Base-by-base conservation (phyloP, 805 yeast species). In the Nakazawaea ishiwadae region DNA sequence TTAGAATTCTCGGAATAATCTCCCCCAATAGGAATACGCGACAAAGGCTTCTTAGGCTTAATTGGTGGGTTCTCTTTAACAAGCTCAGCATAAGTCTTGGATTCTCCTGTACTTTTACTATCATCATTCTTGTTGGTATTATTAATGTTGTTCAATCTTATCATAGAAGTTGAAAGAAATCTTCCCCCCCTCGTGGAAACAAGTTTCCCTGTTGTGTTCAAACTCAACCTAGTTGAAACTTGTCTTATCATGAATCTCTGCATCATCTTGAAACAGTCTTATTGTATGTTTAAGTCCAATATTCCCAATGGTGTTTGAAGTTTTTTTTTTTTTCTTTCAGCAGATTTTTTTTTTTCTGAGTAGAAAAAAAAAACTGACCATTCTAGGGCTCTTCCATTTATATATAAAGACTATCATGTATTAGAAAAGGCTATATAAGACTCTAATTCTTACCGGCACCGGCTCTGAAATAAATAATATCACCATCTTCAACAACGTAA, bases 401-500 rank as follows among this genome's bases (percentile, higher is more conserved):
- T 4, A n/a, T n/a, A n/a, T n/a, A n/a, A n/a, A n/a, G n/a, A n/a
- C n/a, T n/a, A n/a, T n/a, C n/a, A n/a, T n/a, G n/a, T n/a, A n/a
- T n/a, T n/a, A n/a, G n/a, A n/a, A n/a, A n/a, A n/a, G n/a, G n/a
- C n/a, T n/a, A n/a, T n/a, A n/a, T 23, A 24, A 16, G 19, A 26
- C 14, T 23, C 35, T 44, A 63, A 46, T 56, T 62, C 58, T 78
- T 79, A 33, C 83, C 86, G 21, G 81, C 81, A 39, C 79, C 80
- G 3, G 89, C 82, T 56, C 83, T 83, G 62, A 89, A 78, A 39
- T 80, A 64, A 29, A 84, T 67, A 37, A 89, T 74, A 61, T 89
- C 96, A 21, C 96, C 95, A 55, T 89, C 96, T 54, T 84, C 87
- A 43, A 89, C 79, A 10, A 71, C 63, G 54, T 89, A 87, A 45